Percentiles rank a stretch among this genome's conserved stretches.
These are phyloP conservation scores for Sordaria brevicollis DNA, from an alignment of 495 filamentous ascomycete species.

Conservation along the genomic window DNA sequence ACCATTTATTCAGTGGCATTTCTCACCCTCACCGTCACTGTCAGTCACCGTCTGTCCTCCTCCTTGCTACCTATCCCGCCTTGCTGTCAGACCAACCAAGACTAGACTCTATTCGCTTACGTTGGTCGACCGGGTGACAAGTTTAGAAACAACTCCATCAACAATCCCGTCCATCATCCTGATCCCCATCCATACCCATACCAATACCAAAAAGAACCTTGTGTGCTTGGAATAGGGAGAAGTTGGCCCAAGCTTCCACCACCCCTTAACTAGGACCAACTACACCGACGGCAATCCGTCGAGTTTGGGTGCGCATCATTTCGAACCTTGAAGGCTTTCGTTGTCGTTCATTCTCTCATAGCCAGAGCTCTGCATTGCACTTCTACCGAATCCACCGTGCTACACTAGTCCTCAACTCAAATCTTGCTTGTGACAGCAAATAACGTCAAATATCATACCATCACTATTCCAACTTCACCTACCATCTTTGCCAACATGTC, in stretches of 20 bases:
- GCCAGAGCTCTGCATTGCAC: neutral
- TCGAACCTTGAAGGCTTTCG: neutral
- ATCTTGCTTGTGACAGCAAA: neutral
- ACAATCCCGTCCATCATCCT: neutral
- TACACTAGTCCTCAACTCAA: neutral
- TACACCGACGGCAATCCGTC: neutral
- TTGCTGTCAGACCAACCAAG: neutral
- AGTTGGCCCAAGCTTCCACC: neutral
- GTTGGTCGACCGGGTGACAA: neutral
- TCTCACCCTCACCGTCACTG: neutral
- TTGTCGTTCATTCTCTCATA: neutral
- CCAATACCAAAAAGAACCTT: neutral
- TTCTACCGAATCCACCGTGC: neutral
- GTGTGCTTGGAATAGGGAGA: neutral
- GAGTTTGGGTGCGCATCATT: neutral
- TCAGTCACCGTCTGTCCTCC: too few species aligned
- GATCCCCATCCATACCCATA: neutral
- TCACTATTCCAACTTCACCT: neutral
- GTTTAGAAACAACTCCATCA: neutral
- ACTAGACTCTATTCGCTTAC: neutral
- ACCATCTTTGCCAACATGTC: conserved; percentile 23
- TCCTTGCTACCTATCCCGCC: neutral
- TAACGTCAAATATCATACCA: neutral
- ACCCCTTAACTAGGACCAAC: neutral
- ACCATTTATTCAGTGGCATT: neutral